Evolutionary conservation across 2,329 filamentous ascomycete species (phyloP), one percentile per base, ranked within the genome.

Genomic region (Didymella pinodella): DNA sequence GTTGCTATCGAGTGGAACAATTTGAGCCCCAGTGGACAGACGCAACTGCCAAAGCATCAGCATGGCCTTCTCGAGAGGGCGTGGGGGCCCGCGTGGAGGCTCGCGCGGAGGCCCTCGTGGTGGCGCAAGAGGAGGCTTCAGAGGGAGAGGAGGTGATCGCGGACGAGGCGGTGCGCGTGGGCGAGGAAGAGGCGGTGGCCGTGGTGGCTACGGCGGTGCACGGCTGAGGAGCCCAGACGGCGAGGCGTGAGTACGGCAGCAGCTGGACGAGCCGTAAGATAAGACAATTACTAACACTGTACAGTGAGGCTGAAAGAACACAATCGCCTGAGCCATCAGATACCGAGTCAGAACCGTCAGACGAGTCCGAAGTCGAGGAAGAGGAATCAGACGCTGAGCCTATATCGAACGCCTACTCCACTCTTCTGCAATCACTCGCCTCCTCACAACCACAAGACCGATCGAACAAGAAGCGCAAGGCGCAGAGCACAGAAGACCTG

Each of bases 371-470:
- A 10, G 71, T 75, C 20, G 74, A 74, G 7, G 62, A 65, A 20
- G 62, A 56, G 2, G 53, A 56, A 7, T 65, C 63, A 3, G 69
- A 70, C 41, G 67, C 65, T 14, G 64, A 73, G 20, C 66, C 73
- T 29, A 54, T 58, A 25, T 65, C 72, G 4, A 77, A 75, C 57
- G 82, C 85, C 10, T 89, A 88, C 69, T 84, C 82, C 54, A 77
- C 82, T 47, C 77, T 89, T 16, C 76, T 89, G 16, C 82, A 86
- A 61, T 80, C 86, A 2, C 80, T 88, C 22, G 63, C 64, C 22
- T 53, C 62, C 79, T 82, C 55, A 68, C 80, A 51, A 67, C 73
- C 16, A 43, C 50, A 54, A 25, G 80, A 79, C 32, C 83, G 82
- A 7, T 78, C 78, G 48, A 78, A 78, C 20, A 88, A 83, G 70